phyloP scores from a whole-genome alignment of 805 yeast species.

The Pichia gijzeniarum region DNA sequence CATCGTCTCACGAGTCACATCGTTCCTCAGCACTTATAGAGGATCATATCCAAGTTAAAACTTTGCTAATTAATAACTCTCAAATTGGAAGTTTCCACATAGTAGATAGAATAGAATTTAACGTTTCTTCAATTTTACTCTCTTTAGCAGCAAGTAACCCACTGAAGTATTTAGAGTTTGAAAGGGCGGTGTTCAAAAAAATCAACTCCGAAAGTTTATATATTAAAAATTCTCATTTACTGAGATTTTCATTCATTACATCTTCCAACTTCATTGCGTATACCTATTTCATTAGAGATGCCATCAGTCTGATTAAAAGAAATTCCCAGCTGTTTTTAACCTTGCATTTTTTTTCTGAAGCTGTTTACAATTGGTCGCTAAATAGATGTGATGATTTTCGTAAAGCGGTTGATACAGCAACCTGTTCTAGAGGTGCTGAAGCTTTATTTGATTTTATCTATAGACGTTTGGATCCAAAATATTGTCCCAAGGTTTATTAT shows the following conservation, averaged over 20 bases:
- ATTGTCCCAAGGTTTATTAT: conserved; percentile 25
- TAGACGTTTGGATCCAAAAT: conserved; percentile 26
- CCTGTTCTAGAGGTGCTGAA: conserved; percentile 25
- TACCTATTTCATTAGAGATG: conserved; percentile 34
- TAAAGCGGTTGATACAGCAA: conserved; percentile 16
- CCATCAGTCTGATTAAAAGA: conserved; percentile 34
- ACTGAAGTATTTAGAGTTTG: conserved; percentile 34
- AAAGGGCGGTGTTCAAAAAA: conserved; percentile 24
- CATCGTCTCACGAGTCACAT: conserved; percentile 7
- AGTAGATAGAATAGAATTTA: conserved; percentile 31
- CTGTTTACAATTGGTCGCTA: conserved; percentile 44
- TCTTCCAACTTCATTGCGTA: conserved; percentile 31
- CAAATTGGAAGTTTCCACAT: conserved; percentile 13
- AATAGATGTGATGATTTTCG: conserved; percentile 43
- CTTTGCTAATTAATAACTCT: conserved; percentile 5
- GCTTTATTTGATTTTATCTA: conserved; percentile 32
- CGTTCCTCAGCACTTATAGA: conserved; percentile 7
- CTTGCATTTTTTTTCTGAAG: conserved; percentile 39
- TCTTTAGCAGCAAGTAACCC: conserved; percentile 49
- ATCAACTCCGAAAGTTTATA: conserved; percentile 31
- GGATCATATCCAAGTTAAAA: conserved; percentile 12
- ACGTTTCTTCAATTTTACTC: conserved; percentile 36
- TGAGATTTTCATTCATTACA: conserved; percentile 38
- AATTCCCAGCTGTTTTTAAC: conserved; percentile 41
- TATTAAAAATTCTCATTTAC: conserved; percentile 40